Evolutionary conservation across 2,329 filamentous ascomycete genomes (phyloP), one percentile per base, ranked within the genome.

Genomic region (Trichoderma cornu-damae): DNA sequence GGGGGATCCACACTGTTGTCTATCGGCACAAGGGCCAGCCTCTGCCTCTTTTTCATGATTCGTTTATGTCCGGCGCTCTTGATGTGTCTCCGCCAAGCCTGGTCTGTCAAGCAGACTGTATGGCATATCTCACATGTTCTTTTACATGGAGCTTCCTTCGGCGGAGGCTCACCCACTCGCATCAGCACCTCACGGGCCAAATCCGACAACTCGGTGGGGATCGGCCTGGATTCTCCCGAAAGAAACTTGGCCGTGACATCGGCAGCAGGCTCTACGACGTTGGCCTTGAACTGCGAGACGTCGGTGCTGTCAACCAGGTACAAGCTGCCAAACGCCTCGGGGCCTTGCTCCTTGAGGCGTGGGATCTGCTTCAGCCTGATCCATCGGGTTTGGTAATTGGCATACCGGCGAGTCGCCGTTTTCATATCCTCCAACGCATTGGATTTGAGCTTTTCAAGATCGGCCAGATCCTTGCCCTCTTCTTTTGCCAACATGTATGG

Each of bases 291-390:
- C 1, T 72, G 67, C 0, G 75, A 66, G 2, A 86, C 75, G 63
- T 94, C 79, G 2, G 87, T 90, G 61, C 89, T 89, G 71, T 99
- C 90, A 1, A 97, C 73, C 2, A 97, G 73, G 68, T 89, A 97
- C 1, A 96, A 75, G 34, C 76, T 82, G 20, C 80, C 70, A 50
- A 82, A 68, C 1, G 77, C 75, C 7, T 76, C 72, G 14, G 77
- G 72, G 2, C 73, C 77, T 34, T 81, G 77, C 16, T 82, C 79
- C 35, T 75, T 77, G 26, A 94, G 74, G 1, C 85, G 83, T 8
- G 86, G 84, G 40, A 94, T 79, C 24, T 96, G 80, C 67, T 96
- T 96, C 63, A 87, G 82, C 14, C 87, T 82, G 56, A 97, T 95
- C 90, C 92, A 99, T 59, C 86, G 83, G 16, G 89, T 76, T 70